Percentiles rank a stretch among this genome's conserved stretches.
Evolutionary conservation across 805 yeast genomes (phyloP).

Genomic region (Metschnikowia dekortorum): DNA sequence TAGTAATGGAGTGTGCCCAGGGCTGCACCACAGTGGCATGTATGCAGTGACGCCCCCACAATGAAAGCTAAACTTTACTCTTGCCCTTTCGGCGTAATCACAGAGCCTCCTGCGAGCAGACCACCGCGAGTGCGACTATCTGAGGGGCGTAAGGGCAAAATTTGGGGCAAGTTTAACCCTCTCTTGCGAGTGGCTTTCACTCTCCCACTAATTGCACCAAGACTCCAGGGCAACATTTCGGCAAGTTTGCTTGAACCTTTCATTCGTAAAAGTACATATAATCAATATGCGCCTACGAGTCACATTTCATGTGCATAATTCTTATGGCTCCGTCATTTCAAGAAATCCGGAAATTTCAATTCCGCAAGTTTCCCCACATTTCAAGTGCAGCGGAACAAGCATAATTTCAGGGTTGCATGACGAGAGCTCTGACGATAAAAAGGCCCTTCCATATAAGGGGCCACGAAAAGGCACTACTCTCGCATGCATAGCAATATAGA

Average conservation of each 20-base stretch:
- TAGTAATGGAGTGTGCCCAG: background rate
- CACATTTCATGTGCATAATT: background rate
- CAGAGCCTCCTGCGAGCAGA: background rate
- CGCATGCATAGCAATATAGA: too few relatives aligned
- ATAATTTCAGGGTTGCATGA: background rate
- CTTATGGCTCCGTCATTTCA: background rate
- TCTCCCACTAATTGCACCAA: background rate
- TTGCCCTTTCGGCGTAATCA: background rate
- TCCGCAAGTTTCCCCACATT: background rate
- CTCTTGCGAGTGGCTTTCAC: background rate
- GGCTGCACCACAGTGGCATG: background rate
- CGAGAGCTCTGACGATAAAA: background rate
- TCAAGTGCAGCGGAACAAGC: background rate
- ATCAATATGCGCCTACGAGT: too few relatives aligned
- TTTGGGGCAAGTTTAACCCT: background rate
- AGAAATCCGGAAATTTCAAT: background rate
- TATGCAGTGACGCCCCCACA: background rate
- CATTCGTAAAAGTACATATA: too few relatives aligned
- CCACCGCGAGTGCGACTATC: background rate
- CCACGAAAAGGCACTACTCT: too few relatives aligned
- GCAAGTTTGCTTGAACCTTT: too few relatives aligned
- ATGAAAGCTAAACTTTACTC: background rate
- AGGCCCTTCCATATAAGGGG: background rate
- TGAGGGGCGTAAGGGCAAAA: background rate
- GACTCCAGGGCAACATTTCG: background rate